Base-by-base conservation (phyloP, 345 rosid genomes). In the Citrus sp. region DNA sequence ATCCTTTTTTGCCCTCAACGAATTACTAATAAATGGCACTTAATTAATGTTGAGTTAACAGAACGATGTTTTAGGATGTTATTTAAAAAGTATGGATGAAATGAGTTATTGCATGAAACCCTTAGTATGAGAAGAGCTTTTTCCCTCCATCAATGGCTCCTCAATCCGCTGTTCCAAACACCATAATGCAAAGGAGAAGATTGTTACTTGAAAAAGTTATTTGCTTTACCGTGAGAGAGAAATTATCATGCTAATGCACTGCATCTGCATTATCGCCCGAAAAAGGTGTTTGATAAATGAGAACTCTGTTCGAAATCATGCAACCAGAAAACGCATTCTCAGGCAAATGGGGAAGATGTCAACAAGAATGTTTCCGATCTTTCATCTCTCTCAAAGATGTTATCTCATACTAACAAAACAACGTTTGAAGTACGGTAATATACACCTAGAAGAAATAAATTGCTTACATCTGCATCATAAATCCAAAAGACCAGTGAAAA, bases 61-160 rank as follows among this genome's bases (percentile, higher is more conserved):
- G 0, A 32, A 32, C 5, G 0, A 4, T 32, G 0, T 32, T 32
- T 32, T 32, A 32, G 5, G 5, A 0, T 32, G 5, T 32, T 32
- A 32, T 32, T 32, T 32, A 32, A 32, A 32, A 32, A 32, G 0
- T 32, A 32, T 4, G 34, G 34, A 32, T 32, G 5, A 32, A 32
- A 32, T 32, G 34, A 32, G 5, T 0, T 32, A 32, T 32, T 32
- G 34, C 34, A 4, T 32, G 5, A 32, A 32, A 32, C 5, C 5
- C 34, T 4, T 4, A 32, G 5, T 0, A 32, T 32, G 34, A 32
- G 5, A 4, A 32, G 34, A 4, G 34, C 5, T 32, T 4, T 32
- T 32, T 32, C 0, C 5, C 34, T 46, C 51, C 51, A 3, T 46
- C 51, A 46, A 46, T 13, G 5, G 51, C 51, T 46, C 51, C 51